These are phyloP conservation scores for Scenedesmus sp. DNA, from an alignment of 163 green algal species.

Conservation along the genomic window DNA sequence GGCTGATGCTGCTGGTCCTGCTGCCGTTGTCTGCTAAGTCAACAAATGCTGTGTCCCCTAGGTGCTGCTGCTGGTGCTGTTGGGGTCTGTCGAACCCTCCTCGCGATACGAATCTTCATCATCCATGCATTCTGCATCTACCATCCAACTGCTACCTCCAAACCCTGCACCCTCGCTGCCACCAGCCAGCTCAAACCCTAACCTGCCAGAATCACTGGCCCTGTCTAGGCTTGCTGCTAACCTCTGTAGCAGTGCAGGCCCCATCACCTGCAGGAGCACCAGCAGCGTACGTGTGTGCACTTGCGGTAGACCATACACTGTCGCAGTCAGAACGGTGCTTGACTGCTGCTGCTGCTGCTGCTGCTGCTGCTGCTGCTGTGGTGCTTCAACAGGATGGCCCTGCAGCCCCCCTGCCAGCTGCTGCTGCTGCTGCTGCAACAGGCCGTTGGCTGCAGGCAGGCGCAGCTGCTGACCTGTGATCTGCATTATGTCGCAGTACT, in stretches of 20 bases:
- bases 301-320: slow-evolving; percentile 32
- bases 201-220: background rate
- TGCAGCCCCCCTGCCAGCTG: background rate
- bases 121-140: background rate
- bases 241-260: slow-evolving; percentile 29
- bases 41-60: background rate
- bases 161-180: background rate
- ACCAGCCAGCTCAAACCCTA: background rate
- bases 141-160: background rate
- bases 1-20: slow-evolving; percentile 12
- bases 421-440: slow-evolving; percentile 14
- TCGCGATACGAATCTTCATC: background rate
- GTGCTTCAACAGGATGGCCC: background rate
- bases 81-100: background rate
- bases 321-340: too few relatives aligned
- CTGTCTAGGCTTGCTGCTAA: slow-evolving; percentile 36
- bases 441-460: background rate
- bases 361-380: slow-evolving; percentile 33
- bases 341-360: background rate
- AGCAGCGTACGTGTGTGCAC: slow-evolving; percentile 59
- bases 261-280: slow-evolving; percentile 70
- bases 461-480: slow-evolving; percentile 43
- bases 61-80: background rate
- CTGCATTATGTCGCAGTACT: slow-evolving; percentile 87
- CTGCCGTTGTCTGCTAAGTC: background rate